Evolutionary conservation across 148 eudicot species (phyloP).

Genomic region (Silene uniflora): DNA sequence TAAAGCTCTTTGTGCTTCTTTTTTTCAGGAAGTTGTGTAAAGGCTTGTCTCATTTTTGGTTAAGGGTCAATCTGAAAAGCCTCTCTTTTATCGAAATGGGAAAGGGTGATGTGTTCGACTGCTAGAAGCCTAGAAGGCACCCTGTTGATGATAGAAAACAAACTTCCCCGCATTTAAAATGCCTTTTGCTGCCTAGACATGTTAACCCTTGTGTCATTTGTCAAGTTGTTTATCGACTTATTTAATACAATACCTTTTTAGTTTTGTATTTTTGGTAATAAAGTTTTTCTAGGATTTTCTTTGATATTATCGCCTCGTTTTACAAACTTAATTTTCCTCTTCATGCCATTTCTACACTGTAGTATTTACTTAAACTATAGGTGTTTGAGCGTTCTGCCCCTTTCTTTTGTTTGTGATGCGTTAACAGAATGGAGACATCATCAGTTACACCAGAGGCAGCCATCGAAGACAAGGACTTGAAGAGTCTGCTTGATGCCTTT

Average conservation of each 20-base stretch:
- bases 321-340: neutral
- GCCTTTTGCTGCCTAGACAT: neutral
- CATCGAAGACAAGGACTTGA: constrained; percentile 33
- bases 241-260: constrained; percentile 1
- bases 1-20: no score
- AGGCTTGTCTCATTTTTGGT: no score
- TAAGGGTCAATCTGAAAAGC: no score
- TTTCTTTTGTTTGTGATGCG: neutral
- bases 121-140: no score
- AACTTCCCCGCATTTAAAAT: no score
- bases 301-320: neutral
- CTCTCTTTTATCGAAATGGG: no score
- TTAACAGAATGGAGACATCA: constrained; percentile 30
- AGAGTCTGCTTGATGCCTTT: constrained; percentile 36
- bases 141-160: no score
- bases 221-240: neutral
- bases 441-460: constrained; percentile 14
- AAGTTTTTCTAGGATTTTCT: neutral
- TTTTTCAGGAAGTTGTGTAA: no score
- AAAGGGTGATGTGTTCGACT: no score
- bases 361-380: neutral
- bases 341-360: neutral
- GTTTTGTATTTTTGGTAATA: neutral
- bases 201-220: neutral
- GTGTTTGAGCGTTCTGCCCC: neutral